These are phyloP conservation scores for Zarea fungicola DNA, from an alignment of 2,329 filamentous ascomycete species.

Conservation along the genomic window DNA sequence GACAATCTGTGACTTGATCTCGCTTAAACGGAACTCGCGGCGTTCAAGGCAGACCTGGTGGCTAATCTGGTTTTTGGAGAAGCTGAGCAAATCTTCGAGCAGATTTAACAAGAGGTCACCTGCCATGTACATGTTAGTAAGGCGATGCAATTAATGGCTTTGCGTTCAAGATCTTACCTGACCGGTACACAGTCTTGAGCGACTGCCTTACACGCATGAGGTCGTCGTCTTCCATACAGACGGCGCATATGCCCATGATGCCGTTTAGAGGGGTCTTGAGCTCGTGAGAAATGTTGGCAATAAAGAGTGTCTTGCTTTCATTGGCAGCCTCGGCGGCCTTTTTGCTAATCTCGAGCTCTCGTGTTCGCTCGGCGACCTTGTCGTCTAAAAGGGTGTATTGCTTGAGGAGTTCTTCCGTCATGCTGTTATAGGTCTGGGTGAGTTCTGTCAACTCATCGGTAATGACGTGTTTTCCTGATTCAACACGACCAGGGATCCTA, in stretches of 20 bases:
- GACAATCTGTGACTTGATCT: slow-evolving; percentile 74
- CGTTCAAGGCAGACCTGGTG: slow-evolving; percentile 78
- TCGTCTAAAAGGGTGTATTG: slow-evolving; percentile 83
- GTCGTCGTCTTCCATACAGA: slow-evolving; percentile 89
- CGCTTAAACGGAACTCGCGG: slow-evolving; percentile 75
- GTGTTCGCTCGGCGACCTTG: slow-evolving; percentile 75
- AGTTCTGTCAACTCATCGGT: slow-evolving; percentile 83
- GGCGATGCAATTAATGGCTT: not conserved
- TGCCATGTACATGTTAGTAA: slow-evolving; percentile 14
- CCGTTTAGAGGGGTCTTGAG: slow-evolving; percentile 93
- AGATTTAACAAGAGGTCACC: slow-evolving; percentile 77
- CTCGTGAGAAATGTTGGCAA: slow-evolving; percentile 86
- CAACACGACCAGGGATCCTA: slow-evolving; percentile 80
- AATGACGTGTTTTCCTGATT: slow-evolving; percentile 66
- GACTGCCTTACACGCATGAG: slow-evolving; percentile 72
- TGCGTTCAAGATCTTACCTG: too few relatives aligned
- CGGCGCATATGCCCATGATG: slow-evolving; percentile 88
- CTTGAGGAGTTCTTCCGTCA: slow-evolving; percentile 83
- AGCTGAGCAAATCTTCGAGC: slow-evolving; percentile 82
- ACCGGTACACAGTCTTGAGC: slow-evolving; percentile 83
- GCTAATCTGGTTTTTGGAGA: slow-evolving; percentile 92
- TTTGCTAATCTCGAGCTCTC: slow-evolving; percentile 82
- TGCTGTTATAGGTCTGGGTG: slow-evolving; percentile 82
- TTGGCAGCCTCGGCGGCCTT: slow-evolving; percentile 92
- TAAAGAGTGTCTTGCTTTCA: slow-evolving; percentile 95